Percentiles rank a stretch among this genome's conserved stretches.
phyloP scores from a whole-genome alignment of 192 early-diverging fungal species.

The Chytriomyces sp. region DNA sequence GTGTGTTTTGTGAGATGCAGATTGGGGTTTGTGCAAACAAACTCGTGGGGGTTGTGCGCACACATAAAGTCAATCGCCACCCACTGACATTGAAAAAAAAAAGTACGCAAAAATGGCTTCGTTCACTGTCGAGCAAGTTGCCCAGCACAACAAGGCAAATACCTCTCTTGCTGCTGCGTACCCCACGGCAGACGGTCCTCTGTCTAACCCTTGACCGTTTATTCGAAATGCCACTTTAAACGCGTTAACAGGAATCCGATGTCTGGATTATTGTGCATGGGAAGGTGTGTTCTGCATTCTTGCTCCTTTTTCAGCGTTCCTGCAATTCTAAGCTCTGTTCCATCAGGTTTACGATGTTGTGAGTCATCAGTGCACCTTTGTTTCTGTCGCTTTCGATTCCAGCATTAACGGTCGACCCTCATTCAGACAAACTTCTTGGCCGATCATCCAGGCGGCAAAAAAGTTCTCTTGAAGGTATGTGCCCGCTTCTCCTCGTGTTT shows the following conservation, averaged over 20 bases:
- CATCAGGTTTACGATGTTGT: constrained; percentile 34
- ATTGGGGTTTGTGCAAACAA: too few relatives aligned
- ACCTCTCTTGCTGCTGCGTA: neutral
- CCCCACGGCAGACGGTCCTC: neutral
- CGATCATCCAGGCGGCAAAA: constrained; percentile 50
- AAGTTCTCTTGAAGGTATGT: constrained; percentile 63
- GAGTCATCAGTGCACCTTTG: neutral
- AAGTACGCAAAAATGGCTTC: neutral
- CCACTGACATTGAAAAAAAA: neutral
- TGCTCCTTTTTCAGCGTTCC: neutral
- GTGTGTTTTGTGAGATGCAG: too few relatives aligned
- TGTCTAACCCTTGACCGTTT: neutral
- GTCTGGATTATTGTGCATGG: constrained; percentile 39
- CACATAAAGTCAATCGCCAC: too few relatives aligned
- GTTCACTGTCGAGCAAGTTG: constrained; percentile 31
- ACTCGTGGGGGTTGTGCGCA: too few relatives aligned
- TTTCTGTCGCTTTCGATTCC: neutral
- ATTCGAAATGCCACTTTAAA: neutral
- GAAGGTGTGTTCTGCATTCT: constrained; percentile 12
- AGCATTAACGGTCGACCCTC: neutral
- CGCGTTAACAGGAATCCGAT: constrained; percentile 25
- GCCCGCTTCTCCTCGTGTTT: constrained; percentile 29
- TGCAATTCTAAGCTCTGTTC: neutral
- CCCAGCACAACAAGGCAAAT: constrained; percentile 35
- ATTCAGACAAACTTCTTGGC: constrained; percentile 37